Conservation (phyloP, 139 green algal species). For the Tetratostichococcus sp. region DNA sequence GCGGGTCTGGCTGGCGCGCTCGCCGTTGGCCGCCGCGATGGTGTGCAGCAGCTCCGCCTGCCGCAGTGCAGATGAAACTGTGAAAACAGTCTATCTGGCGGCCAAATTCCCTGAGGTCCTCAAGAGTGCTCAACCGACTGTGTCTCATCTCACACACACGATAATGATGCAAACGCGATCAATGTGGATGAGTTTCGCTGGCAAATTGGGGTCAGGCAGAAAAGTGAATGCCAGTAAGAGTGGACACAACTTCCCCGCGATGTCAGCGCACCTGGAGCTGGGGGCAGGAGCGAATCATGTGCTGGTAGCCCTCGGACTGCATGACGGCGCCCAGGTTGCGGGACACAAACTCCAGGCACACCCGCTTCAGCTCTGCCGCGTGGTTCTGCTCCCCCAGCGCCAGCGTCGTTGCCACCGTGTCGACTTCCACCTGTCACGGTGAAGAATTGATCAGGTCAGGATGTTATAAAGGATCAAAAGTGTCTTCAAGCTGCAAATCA, state of each 20-base stretch:
- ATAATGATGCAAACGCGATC: too few relatives aligned
- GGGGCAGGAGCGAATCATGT: conserved; percentile 86
- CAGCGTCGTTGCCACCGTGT: conserved; percentile 93
- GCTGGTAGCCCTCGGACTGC: conserved; percentile 87
- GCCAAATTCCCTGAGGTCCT: too few relatives aligned
- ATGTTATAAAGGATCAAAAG: too few relatives aligned
- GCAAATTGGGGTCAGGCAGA: too few relatives aligned
- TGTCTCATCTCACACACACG: too few relatives aligned
- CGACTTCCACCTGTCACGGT: conserved; percentile 32
- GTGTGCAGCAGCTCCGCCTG: conserved; percentile 25
- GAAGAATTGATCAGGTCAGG: too few relatives aligned
- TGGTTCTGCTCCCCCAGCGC: conserved; percentile 95
- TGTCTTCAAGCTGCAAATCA: too few relatives aligned
- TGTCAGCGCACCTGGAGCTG: conserved; percentile 61
- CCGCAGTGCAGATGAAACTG: not conserved
- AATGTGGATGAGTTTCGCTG: too few relatives aligned
- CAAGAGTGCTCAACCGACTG: too few relatives aligned
- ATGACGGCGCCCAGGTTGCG: conserved; percentile 86
- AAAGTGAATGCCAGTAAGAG: too few relatives aligned
- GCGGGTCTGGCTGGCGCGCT: not conserved
- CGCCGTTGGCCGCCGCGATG: conserved; percentile 14
- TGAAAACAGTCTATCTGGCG: too few relatives aligned
- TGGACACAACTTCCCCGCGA: too few relatives aligned
- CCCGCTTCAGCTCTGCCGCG: conserved; percentile 77
- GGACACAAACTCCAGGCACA: conserved; percentile 91